Evolutionary conservation across 441 rosid genomes (phyloP), one percentile per base, ranked within the genome.

Genomic region (Arabidopsis hybrid): DNA sequence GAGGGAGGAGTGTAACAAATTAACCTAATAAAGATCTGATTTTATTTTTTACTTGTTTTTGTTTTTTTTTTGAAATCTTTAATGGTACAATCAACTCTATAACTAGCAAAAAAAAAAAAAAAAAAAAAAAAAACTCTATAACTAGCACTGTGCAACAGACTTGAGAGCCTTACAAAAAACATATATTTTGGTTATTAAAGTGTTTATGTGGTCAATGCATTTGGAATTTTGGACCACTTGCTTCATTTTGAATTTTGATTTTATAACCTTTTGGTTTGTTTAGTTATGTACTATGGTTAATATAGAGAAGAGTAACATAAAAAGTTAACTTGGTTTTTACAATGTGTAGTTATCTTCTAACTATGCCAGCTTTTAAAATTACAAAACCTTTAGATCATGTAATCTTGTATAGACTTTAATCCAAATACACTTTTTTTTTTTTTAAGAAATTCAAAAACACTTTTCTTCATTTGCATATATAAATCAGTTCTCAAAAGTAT

Each of bases 401-500:
- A 12, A 13, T 26, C 12, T 42, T 43, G 66, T 36, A 60, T 40
- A 60, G 1, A 21, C 12, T 39, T 38, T 43, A 62, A 36, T 8
- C 50, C 29, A 29, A 14, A 3, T 31, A 40, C 29, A 43, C 55
- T 0, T 56, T 39, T 45, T 56, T 39, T 45, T n/a, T n/a, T n/a
- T n/a, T n/a, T n/a, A n/a, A n/a, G n/a, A n/a, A n/a, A n/a, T n/a
- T n/a, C n/a, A n/a, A n/a, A n/a, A n/a, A n/a, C n/a, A n/a, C n/a
- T n/a, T n/a, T n/a, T n/a, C n/a, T 32, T 55, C 56, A 13, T 21
- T 38, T 13, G 50, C 67, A 50, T 61, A 8, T 39, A 29, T 21
- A 12, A 8, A 53, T 50, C 8, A 71, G 1, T 72, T 42, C 13
- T 62, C 47, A 53, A 53, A 36, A 46, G 3, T 16, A 73, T 29